A percentile compares a stretch with the other conserved stretches of the same genome.
These are phyloP conservation scores for Gentiana macrophylla DNA, from an alignment of 257 asterid species.

Conservation along the genomic window DNA sequence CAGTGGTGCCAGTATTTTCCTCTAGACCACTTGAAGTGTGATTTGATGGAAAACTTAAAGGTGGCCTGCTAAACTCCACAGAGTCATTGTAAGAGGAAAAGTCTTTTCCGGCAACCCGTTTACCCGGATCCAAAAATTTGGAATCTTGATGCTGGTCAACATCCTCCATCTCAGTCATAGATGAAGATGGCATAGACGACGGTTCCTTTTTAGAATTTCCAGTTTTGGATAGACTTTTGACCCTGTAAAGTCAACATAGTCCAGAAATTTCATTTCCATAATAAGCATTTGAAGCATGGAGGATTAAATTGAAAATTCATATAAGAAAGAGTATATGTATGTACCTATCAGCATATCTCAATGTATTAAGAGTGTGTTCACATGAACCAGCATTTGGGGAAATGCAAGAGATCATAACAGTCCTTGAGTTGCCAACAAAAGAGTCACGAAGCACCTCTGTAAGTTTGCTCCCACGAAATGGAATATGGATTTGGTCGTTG, in stretches of 20 bases:
- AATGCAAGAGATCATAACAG: slow-evolving; percentile 96
- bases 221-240: slow-evolving; percentile 84
- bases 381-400: slow-evolving; percentile 96
- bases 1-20: slow-evolving; percentile 35
- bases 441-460: slow-evolving; percentile 98
- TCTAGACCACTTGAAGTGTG: slow-evolving; percentile 35
- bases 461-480: slow-evolving; percentile 96
- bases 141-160: slow-evolving; percentile 49
- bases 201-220: slow-evolving; percentile 77
- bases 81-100: slow-evolving; percentile 35
- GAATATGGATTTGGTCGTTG: slow-evolving; percentile 93
- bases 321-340: background rate
- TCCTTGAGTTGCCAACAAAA: slow-evolving; percentile 91
- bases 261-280: slow-evolving; percentile 11
- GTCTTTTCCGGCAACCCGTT: slow-evolving; percentile 53
- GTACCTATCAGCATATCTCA: slow-evolving; percentile 94
- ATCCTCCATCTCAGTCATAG: slow-evolving; percentile 51
- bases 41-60: slow-evolving; percentile 37
- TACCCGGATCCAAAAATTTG: slow-evolving; percentile 37
- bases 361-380: slow-evolving; percentile 92
- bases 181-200: slow-evolving; percentile 38
- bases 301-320: background rate
- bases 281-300: background rate
- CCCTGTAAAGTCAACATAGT: slow-evolving; percentile 40
- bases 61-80: slow-evolving; percentile 36